These are phyloP conservation scores for Ophiostoma fasciatum DNA, from an alignment of 2,329 filamentous ascomycete genomes.

Conservation along the genomic window DNA sequence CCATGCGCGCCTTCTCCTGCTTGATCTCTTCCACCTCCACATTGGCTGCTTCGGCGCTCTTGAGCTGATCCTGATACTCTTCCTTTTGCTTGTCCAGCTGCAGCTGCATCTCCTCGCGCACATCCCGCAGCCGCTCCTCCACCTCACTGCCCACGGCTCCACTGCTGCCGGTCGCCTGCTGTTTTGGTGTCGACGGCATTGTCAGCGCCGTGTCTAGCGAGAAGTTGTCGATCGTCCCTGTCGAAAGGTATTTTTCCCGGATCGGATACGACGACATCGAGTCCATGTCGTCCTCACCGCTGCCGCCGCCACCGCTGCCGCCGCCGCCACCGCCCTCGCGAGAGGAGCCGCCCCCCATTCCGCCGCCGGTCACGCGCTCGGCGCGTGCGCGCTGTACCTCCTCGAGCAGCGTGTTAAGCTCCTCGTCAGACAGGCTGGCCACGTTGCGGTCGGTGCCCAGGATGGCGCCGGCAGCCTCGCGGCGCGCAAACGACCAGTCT, in stretches of 20 bases:
- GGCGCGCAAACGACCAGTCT: conserved; percentile 86
- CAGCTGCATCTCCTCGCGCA: conserved; percentile 68
- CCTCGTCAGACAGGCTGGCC: conserved; percentile 77
- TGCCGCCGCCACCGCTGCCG: conserved; percentile 53
- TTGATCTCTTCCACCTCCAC: conserved; percentile 73
- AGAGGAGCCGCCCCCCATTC: no score
- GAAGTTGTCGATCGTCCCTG: conserved; percentile 88
- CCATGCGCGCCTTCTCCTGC: conserved; percentile 73
- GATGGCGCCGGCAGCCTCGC: conserved; percentile 85
- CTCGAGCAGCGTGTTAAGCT: conserved; percentile 84
- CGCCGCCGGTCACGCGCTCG: conserved; percentile 53
- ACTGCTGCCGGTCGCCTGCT: no score
- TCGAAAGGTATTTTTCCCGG: conserved; percentile 90
- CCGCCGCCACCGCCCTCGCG: conserved; percentile 61
- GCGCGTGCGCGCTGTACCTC: conserved; percentile 83
- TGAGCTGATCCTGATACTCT: conserved; percentile 64
- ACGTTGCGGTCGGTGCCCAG: conserved; percentile 87
- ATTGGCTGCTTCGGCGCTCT: conserved; percentile 57
- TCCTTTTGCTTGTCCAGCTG: conserved; percentile 76
- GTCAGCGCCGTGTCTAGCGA: conserved; percentile 89
- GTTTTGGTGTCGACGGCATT: conserved; percentile 81
- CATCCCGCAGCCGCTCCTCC: conserved; percentile 59
- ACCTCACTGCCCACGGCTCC: no score
- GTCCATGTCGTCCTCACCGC: conserved; percentile 79
- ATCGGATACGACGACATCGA: conserved; percentile 77